Percentiles rank a stretch among this genome's conserved stretches.
Conservation (phyloP, 345 rosid species). For the Sapria himalayana region DNA sequence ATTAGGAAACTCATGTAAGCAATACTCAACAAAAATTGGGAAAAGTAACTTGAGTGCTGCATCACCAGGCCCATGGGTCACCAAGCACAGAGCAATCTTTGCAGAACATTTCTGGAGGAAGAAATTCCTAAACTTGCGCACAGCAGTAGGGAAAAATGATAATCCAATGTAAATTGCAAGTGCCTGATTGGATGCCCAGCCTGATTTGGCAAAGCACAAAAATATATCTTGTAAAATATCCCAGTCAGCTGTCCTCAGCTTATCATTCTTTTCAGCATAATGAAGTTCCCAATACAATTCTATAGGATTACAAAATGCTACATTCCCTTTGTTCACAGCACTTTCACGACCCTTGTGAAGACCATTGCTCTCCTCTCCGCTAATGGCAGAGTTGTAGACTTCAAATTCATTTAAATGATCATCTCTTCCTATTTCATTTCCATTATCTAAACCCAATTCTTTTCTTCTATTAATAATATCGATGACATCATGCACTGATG, state of each 20-base stretch:
- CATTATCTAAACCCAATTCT: no score
- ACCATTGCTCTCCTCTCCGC: no score
- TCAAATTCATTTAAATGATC: no score
- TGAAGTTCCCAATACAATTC: slow-evolving; percentile 37
- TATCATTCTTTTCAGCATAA: slow-evolving; percentile 16
- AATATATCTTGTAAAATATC: slow-evolving; percentile 31
- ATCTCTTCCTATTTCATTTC: no score
- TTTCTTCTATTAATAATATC: no score
- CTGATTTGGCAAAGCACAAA: slow-evolving; percentile 27
- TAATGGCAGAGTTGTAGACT: no score
- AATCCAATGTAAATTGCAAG: slow-evolving; percentile 66
- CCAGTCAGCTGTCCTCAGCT: slow-evolving; percentile 19
- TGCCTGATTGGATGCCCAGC: slow-evolving; percentile 77
- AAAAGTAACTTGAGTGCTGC: slow-evolving; percentile 58
- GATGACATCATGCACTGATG: no score
- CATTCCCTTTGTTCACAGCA: slow-evolving; percentile 2
- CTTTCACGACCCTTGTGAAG: slow-evolving; percentile 6
- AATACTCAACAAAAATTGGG: slow-evolving; percentile 70
- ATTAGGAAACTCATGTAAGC: slow-evolving; percentile 53
- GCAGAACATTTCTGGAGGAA: slow-evolving; percentile 29
- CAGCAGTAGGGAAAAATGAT: slow-evolving; percentile 76
- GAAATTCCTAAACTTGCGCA: slow-evolving; percentile 22
- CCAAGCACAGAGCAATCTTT: slow-evolving; percentile 24
- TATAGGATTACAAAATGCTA: slow-evolving; percentile 27
- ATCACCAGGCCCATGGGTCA: slow-evolving; percentile 44